Evolutionary conservation across 805 yeast species (phyloP).

Genomic region (Starmera dryadoides): DNA sequence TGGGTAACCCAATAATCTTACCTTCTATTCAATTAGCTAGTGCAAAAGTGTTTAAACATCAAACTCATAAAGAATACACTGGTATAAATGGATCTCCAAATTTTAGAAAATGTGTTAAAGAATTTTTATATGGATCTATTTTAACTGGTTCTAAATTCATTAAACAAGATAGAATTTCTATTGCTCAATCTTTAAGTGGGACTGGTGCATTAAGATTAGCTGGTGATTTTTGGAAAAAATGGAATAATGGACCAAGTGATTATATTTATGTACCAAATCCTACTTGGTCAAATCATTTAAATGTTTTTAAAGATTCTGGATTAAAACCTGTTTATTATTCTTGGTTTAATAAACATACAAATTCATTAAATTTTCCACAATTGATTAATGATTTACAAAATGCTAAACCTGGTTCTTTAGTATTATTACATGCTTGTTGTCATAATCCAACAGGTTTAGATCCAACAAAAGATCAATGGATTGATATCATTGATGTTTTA

Average conservation of each 20-base stretch:
- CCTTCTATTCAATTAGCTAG: constrained; percentile 71
- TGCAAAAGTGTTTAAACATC: constrained; percentile 34
- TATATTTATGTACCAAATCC: constrained; percentile 71
- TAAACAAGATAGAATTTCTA: constrained; percentile 54
- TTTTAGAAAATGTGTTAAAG: constrained; percentile 60
- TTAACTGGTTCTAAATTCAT: constrained; percentile 48
- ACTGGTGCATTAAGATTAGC: constrained; percentile 90
- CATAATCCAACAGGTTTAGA: constrained; percentile 98
- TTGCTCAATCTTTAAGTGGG: constrained; percentile 88
- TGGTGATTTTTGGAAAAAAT: constrained; percentile 65
- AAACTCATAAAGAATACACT: constrained; percentile 73
- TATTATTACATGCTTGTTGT: constrained; percentile 88
- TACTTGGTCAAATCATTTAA: constrained; percentile 91
- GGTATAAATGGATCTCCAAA: constrained; percentile 75
- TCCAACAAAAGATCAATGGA: constrained; percentile 79
- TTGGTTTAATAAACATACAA: constrained; percentile 59
- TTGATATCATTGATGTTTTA: constrained; percentile 57
- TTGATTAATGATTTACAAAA: constrained; percentile 49
- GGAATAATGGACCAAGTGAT: constrained; percentile 30
- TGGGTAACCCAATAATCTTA: constrained; percentile 84
- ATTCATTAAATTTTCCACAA: constrained; percentile 58
- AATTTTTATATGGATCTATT: constrained; percentile 66
- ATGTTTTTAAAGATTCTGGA: constrained; percentile 72
- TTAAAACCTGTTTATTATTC: constrained; percentile 54
- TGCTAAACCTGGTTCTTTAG: constrained; percentile 53